Evolutionary conservation across 2,329 filamentous ascomycete species (phyloP).

Genomic region (Trichoderma aggressivum): DNA sequence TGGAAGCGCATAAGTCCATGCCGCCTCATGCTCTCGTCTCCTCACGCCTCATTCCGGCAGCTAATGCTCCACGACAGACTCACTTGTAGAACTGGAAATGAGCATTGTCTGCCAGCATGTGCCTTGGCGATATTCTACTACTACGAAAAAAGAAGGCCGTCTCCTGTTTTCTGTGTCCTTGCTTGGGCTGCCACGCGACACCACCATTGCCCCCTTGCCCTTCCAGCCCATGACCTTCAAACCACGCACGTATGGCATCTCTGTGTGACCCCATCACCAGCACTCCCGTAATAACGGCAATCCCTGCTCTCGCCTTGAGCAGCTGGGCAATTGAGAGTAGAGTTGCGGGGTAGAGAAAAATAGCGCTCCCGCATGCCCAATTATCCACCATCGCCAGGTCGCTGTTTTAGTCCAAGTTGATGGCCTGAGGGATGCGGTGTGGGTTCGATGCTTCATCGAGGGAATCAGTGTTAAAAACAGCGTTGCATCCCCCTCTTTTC

Average conservation of each 20-base stretch:
- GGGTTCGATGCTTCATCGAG: constrained; percentile 1
- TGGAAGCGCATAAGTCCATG: neutral
- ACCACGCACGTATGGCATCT: neutral
- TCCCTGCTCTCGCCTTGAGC: neutral
- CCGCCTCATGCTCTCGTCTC: neutral
- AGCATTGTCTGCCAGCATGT: neutral
- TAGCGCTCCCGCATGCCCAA: constrained; percentile 15
- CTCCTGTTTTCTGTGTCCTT: neutral
- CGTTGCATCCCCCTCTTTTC: constrained; percentile 5
- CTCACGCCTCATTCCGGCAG: neutral
- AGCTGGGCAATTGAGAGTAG: neutral
- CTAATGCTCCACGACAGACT: neutral
- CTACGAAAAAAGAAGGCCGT: neutral
- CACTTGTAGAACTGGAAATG: neutral
- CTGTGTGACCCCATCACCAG: constrained; percentile 3
- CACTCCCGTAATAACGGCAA: neutral
- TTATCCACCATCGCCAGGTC: constrained; percentile 16
- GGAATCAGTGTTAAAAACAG: constrained; percentile 6
- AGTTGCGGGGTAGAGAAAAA: constrained; percentile 15
- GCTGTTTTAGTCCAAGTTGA: neutral
- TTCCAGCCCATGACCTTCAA: neutral
- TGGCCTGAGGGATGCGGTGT: constrained; percentile 4
- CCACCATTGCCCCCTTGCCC: neutral
- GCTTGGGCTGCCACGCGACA: neutral
- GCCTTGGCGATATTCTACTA: neutral